Evolutionary conservation across 192 early-diverging fungal species (phyloP), one percentile per base, ranked within the genome.

Genomic region (Phycomyces nitens): DNA sequence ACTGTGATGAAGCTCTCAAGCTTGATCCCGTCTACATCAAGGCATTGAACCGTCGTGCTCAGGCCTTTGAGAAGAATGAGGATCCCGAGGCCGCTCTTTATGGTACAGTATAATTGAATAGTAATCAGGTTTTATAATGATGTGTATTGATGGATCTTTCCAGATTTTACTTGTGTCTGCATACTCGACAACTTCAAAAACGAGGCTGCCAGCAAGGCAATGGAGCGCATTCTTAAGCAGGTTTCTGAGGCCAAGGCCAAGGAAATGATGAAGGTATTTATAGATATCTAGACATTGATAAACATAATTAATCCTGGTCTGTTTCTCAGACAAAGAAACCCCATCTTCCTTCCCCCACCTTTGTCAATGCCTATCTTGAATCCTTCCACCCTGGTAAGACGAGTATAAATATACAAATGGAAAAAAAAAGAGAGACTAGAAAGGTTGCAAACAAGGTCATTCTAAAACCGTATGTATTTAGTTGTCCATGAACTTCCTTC

Each of bases 161-260:
- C 29, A 80, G 93, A 97, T 71, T 95, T 88, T 60, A 96, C 93
- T 5, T 89, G 89, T 0, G 86, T 93, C 10, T 97, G 95, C 72
- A 95, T 98, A 65, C 80, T 99, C 10, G 96, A 96, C 55, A 90
- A 92, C 43, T 98, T 97, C 81, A 92, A 89, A 56, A 96, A 95
- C 77, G 88, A 89, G 34, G 65, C 79, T 52, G 87, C 90, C 11
- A 79, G 92, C 12, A 73, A 80, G 38, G 80, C 94, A 11, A 92
- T 92, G 62, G 97, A 99, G 68, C 88, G 93, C 34, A 78, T 96
- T 63, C 78, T 98, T 64, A 94, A 93, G 80, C 85, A 81, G 69
- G 70, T 96, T 20, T 89, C 91, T 21, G 85, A 86, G 59, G 73
- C 69, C 22, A 88, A 91, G 70, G 90, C 95, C 9, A 80, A 83